Evolutionary conservation across 805 yeast species (phyloP).

Genomic region (Sporopachydermia quercuum): DNA sequence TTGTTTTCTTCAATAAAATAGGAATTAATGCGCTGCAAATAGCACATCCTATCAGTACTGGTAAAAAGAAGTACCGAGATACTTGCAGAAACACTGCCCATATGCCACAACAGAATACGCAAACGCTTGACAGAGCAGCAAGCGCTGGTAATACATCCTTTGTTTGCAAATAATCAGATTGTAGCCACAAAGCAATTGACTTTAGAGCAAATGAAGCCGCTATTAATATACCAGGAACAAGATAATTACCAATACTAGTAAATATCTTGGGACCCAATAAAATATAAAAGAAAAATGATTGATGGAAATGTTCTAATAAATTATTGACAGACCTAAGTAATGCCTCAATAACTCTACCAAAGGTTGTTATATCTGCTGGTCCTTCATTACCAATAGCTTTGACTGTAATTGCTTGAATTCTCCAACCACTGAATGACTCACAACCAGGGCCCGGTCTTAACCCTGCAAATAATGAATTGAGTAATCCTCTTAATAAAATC

Average conservation of each 20-base stretch:
- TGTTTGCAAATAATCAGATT: conserved; percentile 11
- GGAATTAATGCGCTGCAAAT: conserved; percentile 9
- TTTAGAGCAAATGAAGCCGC: conserved; percentile 58
- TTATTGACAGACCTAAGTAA: conserved; percentile 81
- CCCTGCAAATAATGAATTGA: conserved; percentile 59
- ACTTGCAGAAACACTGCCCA: conserved; percentile 14
- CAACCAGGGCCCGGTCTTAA: conserved; percentile 48
- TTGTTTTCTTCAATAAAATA: conserved; percentile 11
- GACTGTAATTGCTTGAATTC: conserved; percentile 78
- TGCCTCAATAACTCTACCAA: conserved; percentile 83
- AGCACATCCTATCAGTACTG: conserved; percentile 7
- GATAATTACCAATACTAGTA: conserved; percentile 86
- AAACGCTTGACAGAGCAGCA: conserved; percentile 13
- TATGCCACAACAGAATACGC: conserved; percentile 17
- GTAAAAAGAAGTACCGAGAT: conserved; percentile 8
- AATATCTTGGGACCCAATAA: conserved; percentile 63
- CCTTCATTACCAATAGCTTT: conserved; percentile 50
- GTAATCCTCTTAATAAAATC: conserved; percentile 50
- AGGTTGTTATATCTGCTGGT: conserved; percentile 68
- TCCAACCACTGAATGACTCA: conserved; percentile 93
- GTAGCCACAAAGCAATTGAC: conserved; percentile 41
- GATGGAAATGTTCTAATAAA: conserved; percentile 89
- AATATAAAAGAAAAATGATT: conserved; percentile 86
- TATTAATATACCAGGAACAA: conserved; percentile 69
- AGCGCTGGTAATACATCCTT: neutral